These are phyloP conservation scores for Fimicolochytrium jonesii DNA, from an alignment of 192 early-diverging fungal species.

Conservation along the genomic window DNA sequence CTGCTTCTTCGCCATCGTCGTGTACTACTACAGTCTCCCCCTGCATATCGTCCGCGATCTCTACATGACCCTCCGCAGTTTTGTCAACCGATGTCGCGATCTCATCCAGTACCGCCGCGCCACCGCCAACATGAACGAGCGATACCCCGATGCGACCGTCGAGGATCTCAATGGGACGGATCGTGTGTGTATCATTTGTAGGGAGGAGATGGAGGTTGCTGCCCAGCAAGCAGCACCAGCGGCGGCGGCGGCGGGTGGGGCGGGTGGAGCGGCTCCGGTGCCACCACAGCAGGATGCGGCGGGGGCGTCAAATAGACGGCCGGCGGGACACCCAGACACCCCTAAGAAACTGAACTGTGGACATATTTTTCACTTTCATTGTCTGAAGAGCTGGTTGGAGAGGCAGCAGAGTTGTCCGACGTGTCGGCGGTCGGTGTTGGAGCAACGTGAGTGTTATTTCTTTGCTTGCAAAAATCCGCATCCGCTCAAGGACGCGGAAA, in stretches of 20 bases:
- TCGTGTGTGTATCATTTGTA: conserved; percentile 86
- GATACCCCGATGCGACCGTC: conserved; percentile 88
- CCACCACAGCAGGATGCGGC: not conserved
- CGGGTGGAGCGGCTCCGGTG: not conserved
- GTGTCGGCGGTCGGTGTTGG: conserved; percentile 55
- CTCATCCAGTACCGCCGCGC: conserved; percentile 89
- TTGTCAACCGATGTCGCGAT: conserved; percentile 83
- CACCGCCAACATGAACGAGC: conserved; percentile 92
- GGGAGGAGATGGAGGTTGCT: conserved; percentile 83
- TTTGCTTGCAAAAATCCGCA: no score
- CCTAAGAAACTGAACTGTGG: conserved; percentile 95
- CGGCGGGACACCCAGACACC: conserved; percentile 42
- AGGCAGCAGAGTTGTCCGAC: conserved; percentile 97
- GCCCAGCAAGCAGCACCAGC: conserved; percentile 18
- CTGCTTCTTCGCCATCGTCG: conserved; percentile 82
- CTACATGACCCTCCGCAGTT: conserved; percentile 90
- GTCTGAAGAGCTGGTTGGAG: conserved; percentile 94
- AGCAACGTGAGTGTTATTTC: conserved; percentile 18
- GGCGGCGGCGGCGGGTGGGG: conserved; percentile 7
- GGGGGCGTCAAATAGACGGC: not conserved
- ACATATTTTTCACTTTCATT: conserved; percentile 97
- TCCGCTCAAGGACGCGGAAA: no score
- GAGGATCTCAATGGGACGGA: conserved; percentile 81
- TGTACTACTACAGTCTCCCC: conserved; percentile 80
- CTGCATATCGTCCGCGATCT: conserved; percentile 95